These are phyloP conservation scores for Epichloe festucae DNA, from an alignment of 2,329 filamentous ascomycete species.

Conservation along the genomic window DNA sequence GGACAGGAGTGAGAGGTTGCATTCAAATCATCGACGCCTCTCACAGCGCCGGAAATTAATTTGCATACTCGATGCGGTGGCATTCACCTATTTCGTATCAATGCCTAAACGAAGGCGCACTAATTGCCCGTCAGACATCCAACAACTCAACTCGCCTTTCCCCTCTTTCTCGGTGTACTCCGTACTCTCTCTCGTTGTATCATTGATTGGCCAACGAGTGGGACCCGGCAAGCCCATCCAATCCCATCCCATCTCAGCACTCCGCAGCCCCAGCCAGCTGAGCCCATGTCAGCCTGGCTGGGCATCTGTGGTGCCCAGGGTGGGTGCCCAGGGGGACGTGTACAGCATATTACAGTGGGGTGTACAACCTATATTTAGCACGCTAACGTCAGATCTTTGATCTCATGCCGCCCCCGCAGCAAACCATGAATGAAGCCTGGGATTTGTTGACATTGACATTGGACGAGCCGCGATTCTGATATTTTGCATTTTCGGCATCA, in stretches of 20 bases:
- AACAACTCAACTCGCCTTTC: no score
- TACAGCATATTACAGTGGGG: no score
- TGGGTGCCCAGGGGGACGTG: no score
- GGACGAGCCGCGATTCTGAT: no score
- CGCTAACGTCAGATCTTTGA: neutral
- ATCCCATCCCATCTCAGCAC: neutral
- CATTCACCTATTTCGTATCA: neutral
- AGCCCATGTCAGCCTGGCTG: neutral
- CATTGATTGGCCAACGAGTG: neutral
- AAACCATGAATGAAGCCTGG: neutral
- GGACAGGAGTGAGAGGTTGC: neutral
- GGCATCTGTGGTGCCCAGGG: neutral
- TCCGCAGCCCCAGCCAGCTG: neutral
- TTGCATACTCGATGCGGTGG: neutral
- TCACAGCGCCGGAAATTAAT: neutral
- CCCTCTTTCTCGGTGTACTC: no score
- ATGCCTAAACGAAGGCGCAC: neutral
- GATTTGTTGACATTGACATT: no score
- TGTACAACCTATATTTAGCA: neutral
- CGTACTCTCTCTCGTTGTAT: no score
- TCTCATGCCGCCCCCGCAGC: neutral
- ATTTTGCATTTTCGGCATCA: no score
- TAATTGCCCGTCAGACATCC: neutral
- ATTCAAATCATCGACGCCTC: no score
- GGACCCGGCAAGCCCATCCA: neutral